Conservation (phyloP, 1,284 basidiomycete species). For the Xerocomus nothofagi region DNA sequence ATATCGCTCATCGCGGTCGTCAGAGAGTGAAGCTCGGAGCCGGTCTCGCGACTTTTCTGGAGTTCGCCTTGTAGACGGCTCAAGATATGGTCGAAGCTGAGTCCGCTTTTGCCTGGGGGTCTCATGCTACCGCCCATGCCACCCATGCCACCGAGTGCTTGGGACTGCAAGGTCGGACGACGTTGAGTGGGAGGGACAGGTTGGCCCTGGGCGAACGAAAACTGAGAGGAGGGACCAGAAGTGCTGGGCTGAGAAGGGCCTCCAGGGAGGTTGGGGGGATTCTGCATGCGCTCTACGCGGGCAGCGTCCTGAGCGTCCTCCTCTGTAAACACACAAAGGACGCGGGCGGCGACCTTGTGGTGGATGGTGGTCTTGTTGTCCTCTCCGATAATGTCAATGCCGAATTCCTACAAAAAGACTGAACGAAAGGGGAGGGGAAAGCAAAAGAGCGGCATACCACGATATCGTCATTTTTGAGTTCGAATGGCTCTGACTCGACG, state of each 20-base stretch:
- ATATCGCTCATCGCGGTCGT: constrained; percentile 88
- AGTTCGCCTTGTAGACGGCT: constrained; percentile 84
- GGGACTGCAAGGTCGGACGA: constrained; percentile 55
- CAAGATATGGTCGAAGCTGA: constrained; percentile 83
- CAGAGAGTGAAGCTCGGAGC: constrained; percentile 82
- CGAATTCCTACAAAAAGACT: constrained; percentile 78
- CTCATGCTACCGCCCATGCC: constrained; percentile 72
- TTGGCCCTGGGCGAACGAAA: constrained; percentile 39
- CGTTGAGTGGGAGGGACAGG: constrained; percentile 44
- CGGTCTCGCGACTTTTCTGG: constrained; percentile 91
- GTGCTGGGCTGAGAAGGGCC: constrained; percentile 32
- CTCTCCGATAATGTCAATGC: constrained; percentile 98
- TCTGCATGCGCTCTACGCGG: constrained; percentile 54
- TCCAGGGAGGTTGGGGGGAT: constrained; percentile 19
- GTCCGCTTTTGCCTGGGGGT: constrained; percentile 71
- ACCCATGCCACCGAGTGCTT: constrained; percentile 67
- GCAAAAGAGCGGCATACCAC: constrained; percentile 52
- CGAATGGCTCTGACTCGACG: constrained; percentile 90
- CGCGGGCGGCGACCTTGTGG: constrained; percentile 96
- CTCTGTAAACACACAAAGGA: constrained; percentile 84
- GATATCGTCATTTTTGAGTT: constrained; percentile 93
- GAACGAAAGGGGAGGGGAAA: background rate
- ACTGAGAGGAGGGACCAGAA: constrained; percentile 32
- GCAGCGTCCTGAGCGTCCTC: constrained; percentile 79
- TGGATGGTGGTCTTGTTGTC: constrained; percentile 99